phyloP scores from a whole-genome alignment of 2,329 filamentous ascomycete genomes.

The Stagonosporopsis chrysanthemi region DNA sequence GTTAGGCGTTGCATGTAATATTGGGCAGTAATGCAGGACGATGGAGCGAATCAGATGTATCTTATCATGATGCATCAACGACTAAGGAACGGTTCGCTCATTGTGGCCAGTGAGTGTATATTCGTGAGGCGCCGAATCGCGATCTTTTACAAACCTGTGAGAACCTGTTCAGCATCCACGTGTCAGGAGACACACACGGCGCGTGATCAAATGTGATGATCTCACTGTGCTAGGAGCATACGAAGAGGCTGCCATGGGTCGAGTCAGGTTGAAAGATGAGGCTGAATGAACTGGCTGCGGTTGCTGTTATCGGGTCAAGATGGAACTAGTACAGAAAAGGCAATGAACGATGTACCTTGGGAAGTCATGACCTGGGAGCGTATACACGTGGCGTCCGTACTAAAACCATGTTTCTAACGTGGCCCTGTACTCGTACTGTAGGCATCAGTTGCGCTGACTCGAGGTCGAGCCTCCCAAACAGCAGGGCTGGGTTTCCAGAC shows the following conservation, averaged over 20 bases:
- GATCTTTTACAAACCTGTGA: background rate
- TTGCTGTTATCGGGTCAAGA: background rate
- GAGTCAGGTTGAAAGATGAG: background rate
- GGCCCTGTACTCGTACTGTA: too few species aligned
- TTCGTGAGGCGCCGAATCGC: background rate
- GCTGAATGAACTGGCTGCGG: background rate
- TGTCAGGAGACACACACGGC: background rate
- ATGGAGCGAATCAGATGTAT: background rate
- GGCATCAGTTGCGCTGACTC: too few species aligned
- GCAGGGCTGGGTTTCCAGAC: too few species aligned
- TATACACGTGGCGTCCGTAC: background rate
- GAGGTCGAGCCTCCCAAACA: too few species aligned
- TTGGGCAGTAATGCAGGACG: constrained; percentile 27
- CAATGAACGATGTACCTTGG: background rate
- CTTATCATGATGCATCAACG: too few species aligned
- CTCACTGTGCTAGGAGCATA: background rate
- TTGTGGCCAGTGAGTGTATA: background rate
- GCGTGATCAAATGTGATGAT: background rate
- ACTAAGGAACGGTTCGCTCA: background rate
- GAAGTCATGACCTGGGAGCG: background rate
- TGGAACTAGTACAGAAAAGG: background rate
- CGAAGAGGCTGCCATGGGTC: background rate
- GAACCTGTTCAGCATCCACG: background rate
- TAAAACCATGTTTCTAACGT: too few species aligned
- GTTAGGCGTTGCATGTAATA: constrained; percentile 23